Conservation (phyloP, 257 asterid species). For the Solanum sejunctum region DNA sequence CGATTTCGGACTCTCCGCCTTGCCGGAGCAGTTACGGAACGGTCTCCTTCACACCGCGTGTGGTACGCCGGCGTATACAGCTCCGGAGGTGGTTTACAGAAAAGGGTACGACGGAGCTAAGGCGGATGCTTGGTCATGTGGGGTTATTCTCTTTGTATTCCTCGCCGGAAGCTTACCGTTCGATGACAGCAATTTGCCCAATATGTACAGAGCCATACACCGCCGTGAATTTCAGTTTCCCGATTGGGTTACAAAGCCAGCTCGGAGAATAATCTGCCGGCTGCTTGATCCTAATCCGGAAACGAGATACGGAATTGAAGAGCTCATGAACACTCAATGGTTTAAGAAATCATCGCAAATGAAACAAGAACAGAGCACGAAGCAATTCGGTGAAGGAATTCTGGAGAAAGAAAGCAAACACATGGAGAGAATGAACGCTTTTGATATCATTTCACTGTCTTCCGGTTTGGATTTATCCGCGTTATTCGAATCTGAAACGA, state of each 20-base stretch:
- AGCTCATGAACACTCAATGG: slow-evolving; percentile 42
- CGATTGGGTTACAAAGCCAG: slow-evolving; percentile 52
- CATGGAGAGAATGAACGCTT: slow-evolving; percentile 45
- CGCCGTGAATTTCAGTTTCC: slow-evolving; percentile 49
- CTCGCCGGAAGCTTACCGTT: slow-evolving; percentile 58
- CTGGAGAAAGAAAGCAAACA: slow-evolving; percentile 13
- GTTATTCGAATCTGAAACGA: slow-evolving; percentile 39
- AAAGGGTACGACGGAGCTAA: slow-evolving; percentile 71
- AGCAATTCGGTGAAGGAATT: slow-evolving; percentile 5
- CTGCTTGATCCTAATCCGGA: slow-evolving; percentile 71
- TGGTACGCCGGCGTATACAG: slow-evolving; percentile 89
- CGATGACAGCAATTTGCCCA: slow-evolving; percentile 51
- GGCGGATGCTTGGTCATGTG: slow-evolving; percentile 98
- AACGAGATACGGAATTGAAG: slow-evolving; percentile 51
- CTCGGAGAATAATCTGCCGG: slow-evolving; percentile 31
- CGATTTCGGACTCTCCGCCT: slow-evolving; percentile 86
- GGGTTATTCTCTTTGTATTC: slow-evolving; percentile 52
- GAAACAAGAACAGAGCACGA: not conserved
- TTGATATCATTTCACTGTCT: slow-evolving; percentile 70
- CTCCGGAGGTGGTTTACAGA: slow-evolving; percentile 70
- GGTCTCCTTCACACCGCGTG: slow-evolving; percentile 70
- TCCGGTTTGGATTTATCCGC: slow-evolving; percentile 66
- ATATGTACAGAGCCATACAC: slow-evolving; percentile 65
- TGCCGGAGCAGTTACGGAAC: slow-evolving; percentile 50
- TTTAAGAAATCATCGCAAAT: slow-evolving; percentile 31